These are phyloP conservation scores for Mortierella sp. DNA, from an alignment of 371 early-diverging fungal genomes.

Conservation along the genomic window DNA sequence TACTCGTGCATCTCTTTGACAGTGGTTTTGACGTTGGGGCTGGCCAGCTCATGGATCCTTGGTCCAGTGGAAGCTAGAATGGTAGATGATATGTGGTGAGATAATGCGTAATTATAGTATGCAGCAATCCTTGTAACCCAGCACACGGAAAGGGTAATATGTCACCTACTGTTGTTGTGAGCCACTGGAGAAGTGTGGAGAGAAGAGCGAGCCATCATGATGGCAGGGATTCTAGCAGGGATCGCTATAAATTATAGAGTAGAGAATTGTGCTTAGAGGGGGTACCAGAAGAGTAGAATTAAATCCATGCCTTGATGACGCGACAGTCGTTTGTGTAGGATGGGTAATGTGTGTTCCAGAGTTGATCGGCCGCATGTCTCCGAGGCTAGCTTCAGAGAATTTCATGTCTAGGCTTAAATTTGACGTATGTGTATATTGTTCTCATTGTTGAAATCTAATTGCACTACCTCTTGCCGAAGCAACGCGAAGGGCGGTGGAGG, in stretches of 20 bases:
- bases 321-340: slow-evolving; percentile 1
- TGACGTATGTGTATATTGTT: not conserved
- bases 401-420: not conserved
- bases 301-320: not conserved
- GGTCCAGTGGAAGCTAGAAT: slow-evolving; percentile 40
- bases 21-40: slow-evolving; percentile 51
- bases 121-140: too few species aligned
- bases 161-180: slow-evolving; percentile 41
- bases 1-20: slow-evolving; percentile 77
- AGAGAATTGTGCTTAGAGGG: not conserved
- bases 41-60: slow-evolving; percentile 53
- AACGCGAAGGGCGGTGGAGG: slow-evolving; percentile 51
- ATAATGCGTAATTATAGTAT: not conserved
- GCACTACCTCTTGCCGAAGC: slow-evolving; percentile 56
- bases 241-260: slow-evolving; percentile 19
- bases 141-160: not conserved
- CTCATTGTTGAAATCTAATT: not conserved
- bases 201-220: slow-evolving; percentile 44
- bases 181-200: slow-evolving; percentile 48
- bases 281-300: not conserved
- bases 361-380: slow-evolving; percentile 34
- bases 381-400: not conserved
- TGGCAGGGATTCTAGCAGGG: slow-evolving; percentile 52
- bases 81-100: not conserved
- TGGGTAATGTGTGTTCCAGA: not conserved